Evolutionary conservation across 1,284 basidiomycete species (phyloP), one percentile per base, ranked within the genome.

Genomic region (Moniliella sp.): DNA sequence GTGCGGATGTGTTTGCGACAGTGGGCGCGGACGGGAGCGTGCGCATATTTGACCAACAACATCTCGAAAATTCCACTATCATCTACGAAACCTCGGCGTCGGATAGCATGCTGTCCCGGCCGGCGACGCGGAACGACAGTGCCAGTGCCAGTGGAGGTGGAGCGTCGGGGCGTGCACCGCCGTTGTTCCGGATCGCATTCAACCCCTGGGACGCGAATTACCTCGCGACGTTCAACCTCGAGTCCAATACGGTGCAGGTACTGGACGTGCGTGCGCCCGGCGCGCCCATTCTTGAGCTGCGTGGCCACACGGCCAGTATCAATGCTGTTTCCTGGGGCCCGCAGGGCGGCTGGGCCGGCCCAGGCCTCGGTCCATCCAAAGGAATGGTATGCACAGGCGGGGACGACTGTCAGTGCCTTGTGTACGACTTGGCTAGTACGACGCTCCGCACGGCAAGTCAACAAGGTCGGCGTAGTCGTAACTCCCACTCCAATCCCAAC

Each of bases 11-110:
- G 43, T 99, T 99, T 62, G 86, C 94, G 18, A 88, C 82, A 10
- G 91, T 97, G 13, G 91, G 91, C 15, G 91, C 88, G 9, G 91
- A 99, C 58, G 91, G 91, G 8, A 83, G 78, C 38, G 67, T 97
- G 21, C 78, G 91, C 30, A 86, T 91, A 4, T 99, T 97, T 58
- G 91, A 99, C 62, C 66, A 97, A 35, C 75, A 91, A 23, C 81
- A 78, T 46, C 69, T 97, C 28, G 91, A 97, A 60, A 91, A 97
- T 62, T 93, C 84, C 4, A 99, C 91, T 2, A 99, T 97, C 50
- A 69, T 97, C 28, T 99, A 94, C 62, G 91, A 97, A 65, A 50
- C 60, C n/a, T 7, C 21, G 8, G n/a, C 21, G 8, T 7, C 21
- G 23, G 15, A 33, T n/a, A 10, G 27, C 15, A 15, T 27, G 13